These are phyloP conservation scores for Hordeum pubiflorum DNA, from an alignment of 202 grass and related monocot genomes.

Conservation along the genomic window DNA sequence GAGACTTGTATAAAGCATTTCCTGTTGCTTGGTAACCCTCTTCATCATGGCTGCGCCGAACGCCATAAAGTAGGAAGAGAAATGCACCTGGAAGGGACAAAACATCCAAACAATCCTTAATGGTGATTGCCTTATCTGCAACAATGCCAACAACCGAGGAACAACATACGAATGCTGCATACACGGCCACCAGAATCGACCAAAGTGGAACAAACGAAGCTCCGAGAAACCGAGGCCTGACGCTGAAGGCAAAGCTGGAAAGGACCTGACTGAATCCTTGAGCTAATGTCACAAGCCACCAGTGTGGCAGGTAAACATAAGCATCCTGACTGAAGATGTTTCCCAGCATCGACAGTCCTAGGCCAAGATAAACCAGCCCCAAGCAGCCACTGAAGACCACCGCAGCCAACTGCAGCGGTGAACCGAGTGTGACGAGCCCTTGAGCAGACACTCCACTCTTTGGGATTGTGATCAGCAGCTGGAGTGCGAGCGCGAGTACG, in stretches of 20 bases:
- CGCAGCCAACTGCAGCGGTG: conserved; percentile 20
- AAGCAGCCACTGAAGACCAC: conserved; percentile 33
- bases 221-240: conserved; percentile 28
- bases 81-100: conserved; percentile 41
- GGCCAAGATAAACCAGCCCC: conserved; percentile 43
- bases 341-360: conserved; percentile 42
- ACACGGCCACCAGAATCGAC: conserved; percentile 25
- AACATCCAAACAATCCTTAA: conserved; percentile 46
- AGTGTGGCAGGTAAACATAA: conserved; percentile 21
- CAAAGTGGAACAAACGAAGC: conserved; percentile 20
- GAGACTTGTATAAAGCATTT: conserved; percentile 39
- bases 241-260: conserved; percentile 25
- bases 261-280: conserved; percentile 44
- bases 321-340: conserved; percentile 15
- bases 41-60: conserved; percentile 16
- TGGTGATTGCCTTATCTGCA: conserved; percentile 21
- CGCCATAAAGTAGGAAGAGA: conserved; percentile 37
- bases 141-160: conserved; percentile 47
- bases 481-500: conserved; percentile 13
- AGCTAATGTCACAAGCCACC: conserved; percentile 42
- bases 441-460: neutral
- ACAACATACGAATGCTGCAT: conserved; percentile 38
- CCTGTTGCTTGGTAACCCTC: conserved; percentile 3
- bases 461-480: conserved; percentile 35
- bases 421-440: conserved; percentile 4